Evolutionary conservation across 1,284 basidiomycete genomes (phyloP), one percentile per base, ranked within the genome.

Genomic region (Microstroma glucosiphilum): DNA sequence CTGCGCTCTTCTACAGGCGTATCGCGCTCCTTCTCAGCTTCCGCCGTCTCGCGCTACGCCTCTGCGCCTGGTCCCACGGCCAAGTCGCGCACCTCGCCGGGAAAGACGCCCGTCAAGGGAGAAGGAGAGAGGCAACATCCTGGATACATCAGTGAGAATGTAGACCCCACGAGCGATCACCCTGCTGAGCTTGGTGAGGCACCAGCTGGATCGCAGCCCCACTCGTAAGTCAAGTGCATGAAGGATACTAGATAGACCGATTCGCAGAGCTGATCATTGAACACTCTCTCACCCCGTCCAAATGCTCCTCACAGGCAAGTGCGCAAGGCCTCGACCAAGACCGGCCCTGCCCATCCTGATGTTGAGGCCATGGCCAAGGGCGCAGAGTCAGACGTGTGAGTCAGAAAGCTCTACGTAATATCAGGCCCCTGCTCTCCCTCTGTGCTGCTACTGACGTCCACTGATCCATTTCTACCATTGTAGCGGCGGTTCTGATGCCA

Each of bases 351-450:
- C 1, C 69, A 70, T 57, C 67, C 65, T 1, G 64, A 60, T 2
- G 62, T 69, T 0, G 58, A 70, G 37, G 56, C 25, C 12, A 70
- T 72, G 67, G 71, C 69, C 9, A 60, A 65, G 7, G 71, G 67
- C 19, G 69, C 67, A 13, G 57, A 64, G n/a, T 55, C 59, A 43
- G 56, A 62, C 1, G 62, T 55, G 13, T 37, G 30, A 37, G 30
- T 37, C 3, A 37, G 3, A 37, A 9, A 37, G n/a, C n/a, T n/a
- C n/a, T n/a, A n/a, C n/a, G n/a, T n/a, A n/a, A n/a, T n/a, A n/a
- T n/a, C n/a, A n/a, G n/a, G n/a, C n/a, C n/a, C n/a, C n/a, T n/a
- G n/a, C n/a, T n/a, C n/a, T n/a, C 30, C 30, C 30, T 9, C 30
- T 4, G 9, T 37, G 30, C 30, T 37, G 30, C 30, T 37, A 9